Evolutionary conservation across 148 eudicot species (phyloP), one percentile per base, ranked within the genome.

Genomic region (Fagopyrum esculentum): DNA sequence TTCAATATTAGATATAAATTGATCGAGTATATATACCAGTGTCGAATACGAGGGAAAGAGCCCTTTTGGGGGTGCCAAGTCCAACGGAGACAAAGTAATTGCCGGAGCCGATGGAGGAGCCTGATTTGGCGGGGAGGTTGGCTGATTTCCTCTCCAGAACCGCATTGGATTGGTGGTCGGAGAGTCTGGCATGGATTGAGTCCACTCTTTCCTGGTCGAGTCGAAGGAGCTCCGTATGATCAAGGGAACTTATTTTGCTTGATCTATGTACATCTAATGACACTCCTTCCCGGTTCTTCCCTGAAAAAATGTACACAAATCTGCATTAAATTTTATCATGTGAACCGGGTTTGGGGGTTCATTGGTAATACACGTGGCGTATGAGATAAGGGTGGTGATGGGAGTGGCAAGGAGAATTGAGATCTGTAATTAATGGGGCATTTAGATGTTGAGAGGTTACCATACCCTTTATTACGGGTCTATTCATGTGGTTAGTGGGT

Each of bases 1-100:
- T 35, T 2, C 9, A 49, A 49, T 0, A 49, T 49, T 49, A 49
- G 10, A 12, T 49, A 49, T 49, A 8, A 12, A 8, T 49, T 49
- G 52, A 49, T 22, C 1, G 12, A 5, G 6, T 49, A 48, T 48
- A 48, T 48, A 82, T 85, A 50, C 91, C 97, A 0, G 94, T 89
- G 80, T 92, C 97, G 55, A 92, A 92, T 17, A 92, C 77, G 56
- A 92, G 87, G n/a, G 88, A 77, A 47, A 88, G 85, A 48, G 84
- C 74, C 70, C 81, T 88, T 43, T 60, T 77, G 1, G 97, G 97
- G 1, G 92, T 82, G 13, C 97, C 97, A 10, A 92, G 79, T 2
- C 91, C 89, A 6, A 92, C 45, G 0, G 80, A 79, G 10, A 89
- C 92, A 6, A 92, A 54, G 76, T 81, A 92, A 78, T 92, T 92